A percentile compares a stretch with the other conserved stretches of the same genome.
Conservation (phyloP, 345 rosid species). For the Erysimum cheiranthoides region DNA sequence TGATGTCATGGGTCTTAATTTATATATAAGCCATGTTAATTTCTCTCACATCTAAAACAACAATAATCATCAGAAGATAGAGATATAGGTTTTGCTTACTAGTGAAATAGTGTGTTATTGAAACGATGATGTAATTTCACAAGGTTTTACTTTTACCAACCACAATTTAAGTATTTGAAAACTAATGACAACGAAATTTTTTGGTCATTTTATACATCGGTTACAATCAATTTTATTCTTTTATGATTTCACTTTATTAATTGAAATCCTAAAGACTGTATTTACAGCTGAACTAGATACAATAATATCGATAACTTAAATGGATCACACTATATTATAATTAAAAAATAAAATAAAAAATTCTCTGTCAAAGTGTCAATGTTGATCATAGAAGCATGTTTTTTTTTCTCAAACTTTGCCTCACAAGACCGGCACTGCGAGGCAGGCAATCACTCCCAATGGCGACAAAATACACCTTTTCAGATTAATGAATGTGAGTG, state of each 20-base stretch:
- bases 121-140: background rate
- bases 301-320: background rate
- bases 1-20: conserved; percentile 13
- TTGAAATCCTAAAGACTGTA: background rate
- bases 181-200: background rate
- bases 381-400: conserved; percentile 14
- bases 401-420: conserved; percentile 13
- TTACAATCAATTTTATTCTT: background rate
- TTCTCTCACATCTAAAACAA: background rate
- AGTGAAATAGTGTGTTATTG: background rate
- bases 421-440: conserved; percentile 41
- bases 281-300: conserved; percentile 7
- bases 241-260: background rate
- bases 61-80: conserved; percentile 15
- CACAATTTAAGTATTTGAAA: background rate
- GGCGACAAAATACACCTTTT: conserved; percentile 35
- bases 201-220: background rate
- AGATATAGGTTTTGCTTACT: background rate
- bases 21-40: background rate
- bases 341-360: background rate
- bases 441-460: conserved; percentile 16
- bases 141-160: conserved; percentile 4
- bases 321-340: background rate
- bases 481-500: conserved; percentile 15
- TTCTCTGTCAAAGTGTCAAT: background rate